Conservation (phyloP, 208 protist genomes). For the Trichomonas tenax region DNA sequence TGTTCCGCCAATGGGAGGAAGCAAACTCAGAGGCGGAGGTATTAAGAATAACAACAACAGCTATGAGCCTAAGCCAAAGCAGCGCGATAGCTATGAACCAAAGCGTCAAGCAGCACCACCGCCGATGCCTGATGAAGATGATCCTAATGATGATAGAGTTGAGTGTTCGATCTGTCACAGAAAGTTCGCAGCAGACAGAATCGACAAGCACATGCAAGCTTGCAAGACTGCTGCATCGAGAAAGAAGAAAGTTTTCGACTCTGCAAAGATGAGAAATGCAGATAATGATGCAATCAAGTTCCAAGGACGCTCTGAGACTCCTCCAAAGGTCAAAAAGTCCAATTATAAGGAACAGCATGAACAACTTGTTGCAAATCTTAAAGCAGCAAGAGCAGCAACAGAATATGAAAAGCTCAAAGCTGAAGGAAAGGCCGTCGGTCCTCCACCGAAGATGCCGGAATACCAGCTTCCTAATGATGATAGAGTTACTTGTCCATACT, state of each 20-base stretch:
- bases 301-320: neutral
- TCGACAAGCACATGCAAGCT: neutral
- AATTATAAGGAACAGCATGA: neutral
- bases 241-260: neutral
- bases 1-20: too few relatives aligned
- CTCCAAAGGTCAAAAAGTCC: neutral
- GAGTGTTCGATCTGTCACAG: neutral
- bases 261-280: neutral
- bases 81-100: too few relatives aligned
- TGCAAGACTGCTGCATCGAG: neutral
- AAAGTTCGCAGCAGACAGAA: neutral
- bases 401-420: neutral
- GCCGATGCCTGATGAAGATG: neutral
- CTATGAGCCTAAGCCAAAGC: neutral
- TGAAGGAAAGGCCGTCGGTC: neutral
- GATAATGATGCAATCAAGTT: neutral
- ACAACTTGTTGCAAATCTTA: neutral
- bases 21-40: neutral
- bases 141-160: neutral
- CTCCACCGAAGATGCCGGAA: neutral
- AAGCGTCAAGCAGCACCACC: neutral
- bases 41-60: neutral
- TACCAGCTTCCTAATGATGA: neutral
- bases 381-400: neutral
- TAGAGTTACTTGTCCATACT: conserved; percentile 10